Evolutionary conservation across 352 stramenopile genomes (phyloP), one percentile per base, ranked within the genome.

Genomic region (Phytophthora citricola): DNA sequence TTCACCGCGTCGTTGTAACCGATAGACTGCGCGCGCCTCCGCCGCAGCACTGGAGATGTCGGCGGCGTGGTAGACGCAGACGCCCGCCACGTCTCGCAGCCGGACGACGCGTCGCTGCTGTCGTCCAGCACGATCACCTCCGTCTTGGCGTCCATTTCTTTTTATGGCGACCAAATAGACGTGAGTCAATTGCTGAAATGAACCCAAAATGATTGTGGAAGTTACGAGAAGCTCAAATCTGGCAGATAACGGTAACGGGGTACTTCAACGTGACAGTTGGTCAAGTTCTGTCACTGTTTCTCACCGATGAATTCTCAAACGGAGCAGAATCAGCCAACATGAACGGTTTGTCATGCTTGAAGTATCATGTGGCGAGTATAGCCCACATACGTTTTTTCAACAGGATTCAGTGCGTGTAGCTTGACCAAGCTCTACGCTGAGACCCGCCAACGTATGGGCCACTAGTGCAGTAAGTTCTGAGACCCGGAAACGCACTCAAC

Each of bases 251-350:
- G 17, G 17, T 20, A 20, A 20, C 17, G 17, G 17, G 17, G 17
- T 20, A 20, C 17, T 20, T 20, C 17, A 20, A 20, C 17, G 17
- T 20, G 17, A 62, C 98, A 90, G 64, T 97, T 96, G 55, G 95
- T 98, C 54, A 93, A 89, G 53, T 80, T 92, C 69, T 98, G 27
- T 31, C 27, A 31, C 1, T 20, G 17, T 20, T 20, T 20, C 17
- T 20, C 17, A 20, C 17, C 17, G 17, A 20, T 20, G 17, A 20
- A 20, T 20, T 20, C 17, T 20, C 17, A 20, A 20, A 20, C 17
- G 17, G 17, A 20, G 17, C 17, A 20, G 17, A 20, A 20, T 20
- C 17, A 0, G 0, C 17, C 17, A 20, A 20, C 17, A 20, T 20
- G 17, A 20, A 20, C 17, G 17, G 17, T 20, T 20, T 20, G 17